Conservation (phyloP, 208 protist genomes). For the Lotmaria passim region DNA sequence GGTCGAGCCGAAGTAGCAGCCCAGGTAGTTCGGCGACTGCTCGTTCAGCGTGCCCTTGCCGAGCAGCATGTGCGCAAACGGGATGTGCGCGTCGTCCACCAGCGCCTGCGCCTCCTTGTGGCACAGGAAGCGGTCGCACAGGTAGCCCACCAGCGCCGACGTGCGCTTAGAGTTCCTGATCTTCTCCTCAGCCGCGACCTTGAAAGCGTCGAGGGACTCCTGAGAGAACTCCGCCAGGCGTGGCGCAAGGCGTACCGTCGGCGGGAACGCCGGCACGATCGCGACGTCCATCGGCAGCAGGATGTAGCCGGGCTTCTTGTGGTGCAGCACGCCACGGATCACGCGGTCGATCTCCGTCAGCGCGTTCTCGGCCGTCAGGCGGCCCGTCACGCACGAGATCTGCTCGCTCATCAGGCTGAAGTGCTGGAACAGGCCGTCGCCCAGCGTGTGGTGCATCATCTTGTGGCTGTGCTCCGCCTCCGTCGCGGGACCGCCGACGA, state of each 20-base stretch:
- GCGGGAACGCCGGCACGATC: constrained; percentile 39
- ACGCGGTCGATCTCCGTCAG: constrained; percentile 56
- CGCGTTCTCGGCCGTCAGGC: constrained; percentile 56
- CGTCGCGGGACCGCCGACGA: constrained; percentile 45
- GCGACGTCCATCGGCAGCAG: constrained; percentile 47
- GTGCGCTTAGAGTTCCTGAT: constrained; percentile 29
- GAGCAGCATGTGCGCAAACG: constrained; percentile 39
- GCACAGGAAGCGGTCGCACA: constrained; percentile 43
- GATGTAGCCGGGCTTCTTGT: constrained; percentile 64
- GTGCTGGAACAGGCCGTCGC: constrained; percentile 50
- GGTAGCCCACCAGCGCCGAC: constrained; percentile 46
- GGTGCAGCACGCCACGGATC: constrained; percentile 49
- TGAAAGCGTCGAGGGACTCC: constrained; percentile 39
- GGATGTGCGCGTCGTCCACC: constrained; percentile 45
- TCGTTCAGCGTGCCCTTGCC: constrained; percentile 58
- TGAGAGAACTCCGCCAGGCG: constrained; percentile 32
- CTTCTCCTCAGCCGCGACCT: constrained; percentile 24
- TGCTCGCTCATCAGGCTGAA: constrained; percentile 44
- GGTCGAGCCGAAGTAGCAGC: constrained; percentile 46
- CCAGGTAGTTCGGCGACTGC: constrained; percentile 52
- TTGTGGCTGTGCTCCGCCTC: constrained; percentile 29
- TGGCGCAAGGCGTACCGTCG: constrained; percentile 35
- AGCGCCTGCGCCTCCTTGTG: constrained; percentile 36
- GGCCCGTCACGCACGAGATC: constrained; percentile 47
- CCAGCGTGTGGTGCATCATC: constrained; percentile 59